Evolutionary conservation across 805 yeast species (phyloP).

Genomic region (Kodamaea kaohsiungensis): DNA sequence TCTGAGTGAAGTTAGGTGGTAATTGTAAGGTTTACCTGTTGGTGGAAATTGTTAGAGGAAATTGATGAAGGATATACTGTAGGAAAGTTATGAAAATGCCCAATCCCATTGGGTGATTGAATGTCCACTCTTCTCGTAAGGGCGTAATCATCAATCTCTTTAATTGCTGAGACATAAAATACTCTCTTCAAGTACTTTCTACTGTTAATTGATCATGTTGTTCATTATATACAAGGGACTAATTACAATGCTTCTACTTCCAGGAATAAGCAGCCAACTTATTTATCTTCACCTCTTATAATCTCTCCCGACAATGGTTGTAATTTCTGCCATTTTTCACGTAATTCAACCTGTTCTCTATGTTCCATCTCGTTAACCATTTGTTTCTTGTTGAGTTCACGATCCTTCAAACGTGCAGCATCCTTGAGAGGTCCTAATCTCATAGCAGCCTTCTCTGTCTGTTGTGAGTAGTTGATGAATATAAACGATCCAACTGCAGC

Average conservation of each 20-base stretch:
- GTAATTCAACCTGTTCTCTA: conserved; percentile 59
- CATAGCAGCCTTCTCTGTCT: conserved; percentile 66
- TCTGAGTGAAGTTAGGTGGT: too few relatives aligned
- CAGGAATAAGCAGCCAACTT: neutral
- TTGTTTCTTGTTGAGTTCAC: conserved; percentile 44
- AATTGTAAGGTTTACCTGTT: too few relatives aligned
- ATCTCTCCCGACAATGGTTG: conserved; percentile 58
- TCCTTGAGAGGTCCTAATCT: conserved; percentile 87
- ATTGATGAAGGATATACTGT: too few relatives aligned
- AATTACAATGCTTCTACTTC: neutral
- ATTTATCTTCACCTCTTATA: conserved; percentile 31
- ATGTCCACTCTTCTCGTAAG: too few relatives aligned
- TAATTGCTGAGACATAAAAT: too few relatives aligned
- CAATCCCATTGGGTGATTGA: neutral
- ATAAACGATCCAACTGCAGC: conserved; percentile 60
- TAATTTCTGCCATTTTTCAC: conserved; percentile 52
- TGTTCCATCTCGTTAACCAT: conserved; percentile 63
- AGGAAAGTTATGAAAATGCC: too few relatives aligned
- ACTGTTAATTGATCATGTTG: neutral
- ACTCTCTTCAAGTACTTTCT: too few relatives aligned
- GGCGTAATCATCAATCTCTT: too few relatives aligned
- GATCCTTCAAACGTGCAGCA: conserved; percentile 59
- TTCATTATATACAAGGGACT: neutral
- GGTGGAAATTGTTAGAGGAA: too few relatives aligned
- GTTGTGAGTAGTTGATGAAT: conserved; percentile 72